Percentiles rank a stretch among this genome's conserved stretches.
These are phyloP conservation scores for Bertia moriformis DNA, from an alignment of 2,329 filamentous ascomycete genomes.

Conservation along the genomic window DNA sequence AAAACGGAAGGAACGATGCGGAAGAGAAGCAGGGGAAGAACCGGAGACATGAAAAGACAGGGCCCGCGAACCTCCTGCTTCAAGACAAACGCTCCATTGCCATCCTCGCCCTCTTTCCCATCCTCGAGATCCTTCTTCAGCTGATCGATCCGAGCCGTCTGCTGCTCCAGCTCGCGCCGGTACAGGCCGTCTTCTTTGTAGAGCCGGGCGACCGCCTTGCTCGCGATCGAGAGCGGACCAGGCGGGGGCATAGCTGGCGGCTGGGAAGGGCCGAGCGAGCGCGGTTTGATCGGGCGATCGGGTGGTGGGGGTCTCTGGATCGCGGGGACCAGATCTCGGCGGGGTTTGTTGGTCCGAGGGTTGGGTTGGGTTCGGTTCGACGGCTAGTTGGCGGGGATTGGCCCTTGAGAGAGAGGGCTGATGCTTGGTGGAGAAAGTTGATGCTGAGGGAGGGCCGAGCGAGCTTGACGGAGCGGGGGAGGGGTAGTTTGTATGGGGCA, in stretches of 20 bases:
- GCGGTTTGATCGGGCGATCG: too few species aligned
- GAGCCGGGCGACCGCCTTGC: constrained; percentile 64
- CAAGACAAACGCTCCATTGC: constrained; percentile 64
- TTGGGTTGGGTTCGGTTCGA: too few species aligned
- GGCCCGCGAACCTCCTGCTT: constrained; percentile 83
- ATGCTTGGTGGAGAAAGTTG: too few species aligned
- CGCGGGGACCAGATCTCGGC: too few species aligned
- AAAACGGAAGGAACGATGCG: not conserved
- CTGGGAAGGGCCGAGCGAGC: too few species aligned
- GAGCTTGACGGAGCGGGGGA: too few species aligned
- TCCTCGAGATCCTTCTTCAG: constrained; percentile 44
- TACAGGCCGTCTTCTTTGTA: constrained; percentile 87
- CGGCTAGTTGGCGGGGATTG: too few species aligned
- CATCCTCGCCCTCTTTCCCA: constrained; percentile 39
- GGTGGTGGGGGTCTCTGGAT: too few species aligned
- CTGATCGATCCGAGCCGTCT: constrained; percentile 57
- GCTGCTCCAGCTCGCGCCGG: constrained; percentile 67
- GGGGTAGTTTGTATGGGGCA: too few species aligned
- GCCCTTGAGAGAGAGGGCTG: too few species aligned
- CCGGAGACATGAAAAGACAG: constrained; percentile 2
- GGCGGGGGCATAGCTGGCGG: constrained; percentile 82
- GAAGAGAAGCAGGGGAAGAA: constrained; percentile 2
- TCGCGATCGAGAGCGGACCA: constrained; percentile 64
- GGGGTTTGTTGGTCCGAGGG: too few species aligned
- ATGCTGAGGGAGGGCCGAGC: too few species aligned